Percentiles rank a stretch among this genome's conserved stretches.
Conservation (phyloP, 2,329 filamentous ascomycete species). For the Esteya vermicola region DNA sequence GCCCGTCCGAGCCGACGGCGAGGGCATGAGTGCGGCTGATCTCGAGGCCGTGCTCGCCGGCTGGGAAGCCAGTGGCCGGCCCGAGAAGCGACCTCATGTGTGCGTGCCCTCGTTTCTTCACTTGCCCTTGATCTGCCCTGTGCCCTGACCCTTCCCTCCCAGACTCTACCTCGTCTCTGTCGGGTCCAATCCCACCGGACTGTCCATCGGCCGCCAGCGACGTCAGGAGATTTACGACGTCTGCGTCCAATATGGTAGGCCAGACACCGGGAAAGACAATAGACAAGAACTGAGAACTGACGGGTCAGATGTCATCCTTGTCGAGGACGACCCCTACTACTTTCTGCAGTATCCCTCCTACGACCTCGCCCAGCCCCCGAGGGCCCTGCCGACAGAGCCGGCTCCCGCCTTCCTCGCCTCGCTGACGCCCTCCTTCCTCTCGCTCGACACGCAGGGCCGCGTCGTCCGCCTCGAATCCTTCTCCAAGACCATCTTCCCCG, state of each 20-base stretch:
- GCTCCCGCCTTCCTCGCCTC: conserved; percentile 8
- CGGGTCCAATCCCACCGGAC: conserved; percentile 57
- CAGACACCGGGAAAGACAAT: neutral
- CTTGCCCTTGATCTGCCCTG: neutral
- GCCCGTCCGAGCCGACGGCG: conserved; percentile 14
- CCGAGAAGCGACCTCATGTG: neutral
- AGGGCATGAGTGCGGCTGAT: conserved; percentile 13
- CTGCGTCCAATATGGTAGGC: conserved; percentile 20
- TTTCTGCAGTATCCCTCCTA: conserved; percentile 14
- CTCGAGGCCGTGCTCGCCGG: conserved; percentile 11
- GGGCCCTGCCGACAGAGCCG: neutral
- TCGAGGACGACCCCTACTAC: conserved; percentile 49
- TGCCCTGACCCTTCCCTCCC: neutral
- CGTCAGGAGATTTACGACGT: conserved; percentile 41
- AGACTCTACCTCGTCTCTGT: conserved; percentile 23
- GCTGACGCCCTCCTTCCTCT: conserved; percentile 13
- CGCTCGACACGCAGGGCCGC: conserved; percentile 13
- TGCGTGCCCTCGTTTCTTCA: no score
- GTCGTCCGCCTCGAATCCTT: conserved; percentile 53
- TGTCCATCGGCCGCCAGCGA: conserved; percentile 43
- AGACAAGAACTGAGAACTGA: neutral
- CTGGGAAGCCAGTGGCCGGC: conserved; percentile 11
- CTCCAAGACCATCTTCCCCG: conserved; percentile 56
- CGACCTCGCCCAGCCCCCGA: neutral
- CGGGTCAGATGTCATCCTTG: conserved; percentile 30